Percentiles rank a stretch among this genome's conserved stretches.
These are phyloP conservation scores for Cystofilobasidium macerans DNA, from an alignment of 768 basidiomycete genomes.

Conservation along the genomic window DNA sequence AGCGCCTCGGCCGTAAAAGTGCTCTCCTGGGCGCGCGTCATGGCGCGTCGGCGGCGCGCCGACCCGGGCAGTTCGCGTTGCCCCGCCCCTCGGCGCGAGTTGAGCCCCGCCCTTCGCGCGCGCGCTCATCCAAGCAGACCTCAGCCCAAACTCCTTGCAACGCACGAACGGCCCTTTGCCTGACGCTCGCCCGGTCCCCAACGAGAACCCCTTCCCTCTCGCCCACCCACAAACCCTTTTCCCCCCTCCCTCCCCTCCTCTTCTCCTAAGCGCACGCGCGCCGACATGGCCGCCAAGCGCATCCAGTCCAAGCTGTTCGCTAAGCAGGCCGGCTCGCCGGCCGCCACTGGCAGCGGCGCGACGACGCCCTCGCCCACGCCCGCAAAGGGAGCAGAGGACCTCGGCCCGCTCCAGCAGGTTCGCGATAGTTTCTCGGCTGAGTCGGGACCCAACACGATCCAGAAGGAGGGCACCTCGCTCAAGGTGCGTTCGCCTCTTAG, in stretches of 20 bases:
- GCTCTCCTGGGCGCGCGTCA: too few species aligned
- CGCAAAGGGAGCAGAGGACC: not conserved
- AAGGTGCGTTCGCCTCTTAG: conserved; percentile 10
- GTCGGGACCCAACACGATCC: not conserved
- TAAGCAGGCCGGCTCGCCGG: not conserved
- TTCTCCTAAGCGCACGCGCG: not conserved
- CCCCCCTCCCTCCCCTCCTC: not conserved
- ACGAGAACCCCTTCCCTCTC: too few species aligned
- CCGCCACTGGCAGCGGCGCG: not conserved
- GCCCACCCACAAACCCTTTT: not conserved
- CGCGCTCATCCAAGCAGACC: too few species aligned
- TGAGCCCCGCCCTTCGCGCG: too few species aligned
- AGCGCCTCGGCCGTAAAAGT: too few species aligned
- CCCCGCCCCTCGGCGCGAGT: too few species aligned
- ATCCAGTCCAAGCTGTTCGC: conserved; percentile 7
- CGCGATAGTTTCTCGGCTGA: not conserved
- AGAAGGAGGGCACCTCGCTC: not conserved
- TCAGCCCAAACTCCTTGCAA: too few species aligned
- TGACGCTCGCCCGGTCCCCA: too few species aligned
- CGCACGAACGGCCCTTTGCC: too few species aligned
- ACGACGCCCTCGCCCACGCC: conserved; percentile 1
- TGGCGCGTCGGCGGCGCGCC: too few species aligned
- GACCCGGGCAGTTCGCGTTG: too few species aligned
- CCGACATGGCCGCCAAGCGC: not conserved
- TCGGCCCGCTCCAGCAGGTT: not conserved